These are phyloP conservation scores for Euphorbia schlechtendalii DNA, from an alignment of 441 rosid species.

Conservation along the genomic window DNA sequence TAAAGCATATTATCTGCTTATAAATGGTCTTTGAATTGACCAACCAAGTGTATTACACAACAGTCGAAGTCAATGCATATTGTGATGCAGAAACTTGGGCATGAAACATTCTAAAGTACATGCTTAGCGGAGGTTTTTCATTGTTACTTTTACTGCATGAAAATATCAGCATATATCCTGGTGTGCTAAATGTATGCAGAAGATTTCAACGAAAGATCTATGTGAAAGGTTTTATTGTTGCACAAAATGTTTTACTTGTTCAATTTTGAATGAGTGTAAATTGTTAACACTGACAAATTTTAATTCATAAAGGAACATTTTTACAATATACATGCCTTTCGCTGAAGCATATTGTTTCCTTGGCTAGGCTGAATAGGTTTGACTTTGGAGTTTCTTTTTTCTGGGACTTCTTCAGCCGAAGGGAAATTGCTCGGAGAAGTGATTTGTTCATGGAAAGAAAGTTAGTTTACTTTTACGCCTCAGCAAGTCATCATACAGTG, in stretches of 20 bases:
- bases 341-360: conserved; percentile 2
- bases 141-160: background rate
- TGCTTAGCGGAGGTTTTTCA: background rate
- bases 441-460: conserved; percentile 7
- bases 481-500: background rate
- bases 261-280: background rate
- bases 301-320: background rate
- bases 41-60: too few species aligned
- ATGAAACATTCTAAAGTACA: background rate
- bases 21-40: too few species aligned
- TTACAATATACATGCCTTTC: background rate
- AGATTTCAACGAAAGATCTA: background rate
- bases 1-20: too few species aligned
- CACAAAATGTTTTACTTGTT: background rate
- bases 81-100: background rate
- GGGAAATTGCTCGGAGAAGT: background rate
- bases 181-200: background rate
- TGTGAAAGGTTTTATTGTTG: background rate
- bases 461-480: background rate
- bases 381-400: background rate
- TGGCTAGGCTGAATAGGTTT: conserved; percentile 15
- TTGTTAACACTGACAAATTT: background rate
- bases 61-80: too few species aligned
- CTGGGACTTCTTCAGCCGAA: background rate
- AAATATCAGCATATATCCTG: background rate